Percentiles rank a stretch among this genome's conserved stretches.
These are phyloP conservation scores for Backusella tuberculispora DNA, from an alignment of 192 early-diverging fungal genomes.

Conservation along the genomic window DNA sequence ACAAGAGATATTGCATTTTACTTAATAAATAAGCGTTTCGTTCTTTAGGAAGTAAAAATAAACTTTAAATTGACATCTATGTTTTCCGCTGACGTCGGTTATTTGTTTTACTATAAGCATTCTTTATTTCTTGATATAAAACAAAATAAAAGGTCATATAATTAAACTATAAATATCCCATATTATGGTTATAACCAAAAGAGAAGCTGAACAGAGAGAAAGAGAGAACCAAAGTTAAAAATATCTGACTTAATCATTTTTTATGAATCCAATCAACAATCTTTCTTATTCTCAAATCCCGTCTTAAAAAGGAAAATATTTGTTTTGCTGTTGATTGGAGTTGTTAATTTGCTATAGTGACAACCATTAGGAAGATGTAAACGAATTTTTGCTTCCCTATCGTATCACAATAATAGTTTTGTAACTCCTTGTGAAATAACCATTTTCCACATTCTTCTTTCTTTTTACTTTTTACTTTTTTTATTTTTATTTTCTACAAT, in stretches of 20 bases:
- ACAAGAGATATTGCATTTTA: constrained; percentile 3
- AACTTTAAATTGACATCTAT: constrained; percentile 7
- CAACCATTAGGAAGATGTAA: constrained; percentile 11
- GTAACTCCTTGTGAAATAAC: constrained; percentile 7
- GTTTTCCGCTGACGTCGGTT: not conserved
- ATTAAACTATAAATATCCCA: not conserved
- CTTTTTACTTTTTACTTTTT: not conserved
- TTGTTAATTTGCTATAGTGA: constrained; percentile 4
- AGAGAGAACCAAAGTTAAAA: not conserved
- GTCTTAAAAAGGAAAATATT: constrained; percentile 17
- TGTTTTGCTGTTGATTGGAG: not conserved
- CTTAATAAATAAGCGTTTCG: constrained; percentile 5
- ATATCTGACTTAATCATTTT: constrained; percentile 1
- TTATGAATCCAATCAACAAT: not conserved
- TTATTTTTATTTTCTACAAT: not conserved
- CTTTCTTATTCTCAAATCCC: not conserved
- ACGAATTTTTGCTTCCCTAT: constrained; percentile 9
- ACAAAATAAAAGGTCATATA: not conserved
- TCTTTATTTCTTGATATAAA: not conserved
- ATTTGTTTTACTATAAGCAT: not conserved
- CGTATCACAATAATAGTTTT: not conserved
- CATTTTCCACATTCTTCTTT: not conserved
- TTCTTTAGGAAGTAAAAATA: not conserved
- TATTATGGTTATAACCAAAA: not conserved
- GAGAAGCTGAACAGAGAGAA: not conserved